These are phyloP conservation scores for Deinandra increscens DNA, from an alignment of 129 eudicot genomes.

Conservation along the genomic window DNA sequence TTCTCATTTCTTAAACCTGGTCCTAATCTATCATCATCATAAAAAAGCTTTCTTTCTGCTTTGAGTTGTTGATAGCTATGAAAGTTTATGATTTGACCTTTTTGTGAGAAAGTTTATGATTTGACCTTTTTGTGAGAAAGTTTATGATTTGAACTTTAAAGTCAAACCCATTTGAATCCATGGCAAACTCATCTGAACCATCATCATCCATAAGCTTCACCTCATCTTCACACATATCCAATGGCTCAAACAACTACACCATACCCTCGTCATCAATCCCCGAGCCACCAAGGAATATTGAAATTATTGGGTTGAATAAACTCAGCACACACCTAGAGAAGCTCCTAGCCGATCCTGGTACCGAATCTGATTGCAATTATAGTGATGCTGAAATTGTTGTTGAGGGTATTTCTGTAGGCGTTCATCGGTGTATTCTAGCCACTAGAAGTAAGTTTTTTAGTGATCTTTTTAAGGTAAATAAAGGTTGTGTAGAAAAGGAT, in stretches of 20 bases:
- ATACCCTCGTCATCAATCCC: slow-evolving; percentile 30
- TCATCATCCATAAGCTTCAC: slow-evolving; percentile 63
- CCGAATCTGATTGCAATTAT: slow-evolving; percentile 34
- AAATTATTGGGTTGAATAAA: slow-evolving; percentile 52
- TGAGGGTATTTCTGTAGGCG: slow-evolving; percentile 56
- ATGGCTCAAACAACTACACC: slow-evolving; percentile 37
- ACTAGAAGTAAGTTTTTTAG: slow-evolving; percentile 64
- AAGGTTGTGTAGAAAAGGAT: slow-evolving; percentile 31
- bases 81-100: slow-evolving; percentile 18
- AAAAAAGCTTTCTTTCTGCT: not conserved
- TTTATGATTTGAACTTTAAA: no score
- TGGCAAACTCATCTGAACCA: slow-evolving; percentile 47
- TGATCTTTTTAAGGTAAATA: slow-evolving; percentile 43
- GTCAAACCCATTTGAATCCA: no score
- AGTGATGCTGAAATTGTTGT: slow-evolving; percentile 67
- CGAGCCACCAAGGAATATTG: slow-evolving; percentile 44
- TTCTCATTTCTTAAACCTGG: not conserved
- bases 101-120: no score
- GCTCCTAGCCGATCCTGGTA: slow-evolving; percentile 40
- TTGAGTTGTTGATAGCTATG: slow-evolving; percentile 8
- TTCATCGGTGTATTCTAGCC: slow-evolving; percentile 81
- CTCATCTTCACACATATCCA: slow-evolving; percentile 56
- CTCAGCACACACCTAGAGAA: slow-evolving; percentile 60
- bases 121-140: no score
- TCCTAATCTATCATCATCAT: not conserved